Conservation (phyloP, 2,329 filamentous ascomycete genomes). For the Colletotrichum sansevieriae region DNA sequence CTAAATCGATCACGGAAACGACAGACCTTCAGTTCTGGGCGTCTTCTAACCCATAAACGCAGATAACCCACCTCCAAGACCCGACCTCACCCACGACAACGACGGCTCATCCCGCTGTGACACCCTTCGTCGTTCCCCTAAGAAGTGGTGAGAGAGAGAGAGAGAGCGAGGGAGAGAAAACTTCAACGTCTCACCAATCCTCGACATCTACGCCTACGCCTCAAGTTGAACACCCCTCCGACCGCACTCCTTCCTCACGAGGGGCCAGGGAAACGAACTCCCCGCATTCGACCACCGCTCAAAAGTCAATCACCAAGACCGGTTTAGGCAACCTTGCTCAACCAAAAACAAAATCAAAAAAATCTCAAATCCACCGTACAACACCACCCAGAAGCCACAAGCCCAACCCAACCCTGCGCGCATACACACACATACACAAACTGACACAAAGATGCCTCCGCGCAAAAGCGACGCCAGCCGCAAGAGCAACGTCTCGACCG, state of each 20-base stretch:
- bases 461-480: slow-evolving; percentile 65
- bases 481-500: slow-evolving; percentile 61
- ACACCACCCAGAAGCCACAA: slow-evolving; percentile 7
- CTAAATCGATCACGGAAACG: slow-evolving; percentile 1
- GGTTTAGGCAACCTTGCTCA: not conserved
- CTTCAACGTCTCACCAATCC: slow-evolving; percentile 25
- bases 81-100: not conserved
- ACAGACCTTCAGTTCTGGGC: not conserved
- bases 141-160: not conserved
- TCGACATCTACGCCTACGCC: slow-evolving; percentile 14
- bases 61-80: slow-evolving; percentile 1
- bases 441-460: slow-evolving; percentile 61
- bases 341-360: not conserved
- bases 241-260: not conserved
- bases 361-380: not conserved
- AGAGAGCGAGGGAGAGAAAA: slow-evolving; percentile 15
- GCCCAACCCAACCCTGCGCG: not conserved
- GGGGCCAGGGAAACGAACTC: not conserved
- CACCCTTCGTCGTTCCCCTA: slow-evolving; percentile 10
- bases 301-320: not conserved
- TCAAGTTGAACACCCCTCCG: not conserved
- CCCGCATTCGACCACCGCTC: not conserved
- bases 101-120: slow-evolving; percentile 25
- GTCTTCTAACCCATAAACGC: not conserved
- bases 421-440: not conserved